Evolutionary conservation across 1,139 yeast genomes (phyloP).

Genomic region (Candida tetrigidarum): DNA sequence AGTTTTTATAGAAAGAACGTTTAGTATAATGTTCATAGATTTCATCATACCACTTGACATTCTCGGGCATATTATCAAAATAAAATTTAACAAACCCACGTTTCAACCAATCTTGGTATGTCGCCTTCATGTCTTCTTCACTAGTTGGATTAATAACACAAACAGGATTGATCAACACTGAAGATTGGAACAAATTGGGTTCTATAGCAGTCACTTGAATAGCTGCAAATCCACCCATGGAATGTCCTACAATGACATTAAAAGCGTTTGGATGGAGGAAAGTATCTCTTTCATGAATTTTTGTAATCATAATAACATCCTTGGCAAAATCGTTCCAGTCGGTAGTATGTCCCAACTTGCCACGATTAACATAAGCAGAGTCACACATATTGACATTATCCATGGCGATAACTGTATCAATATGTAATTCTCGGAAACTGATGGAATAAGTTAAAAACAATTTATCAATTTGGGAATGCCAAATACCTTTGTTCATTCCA

Average conservation of each 20-base stretch:
- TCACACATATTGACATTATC: slow-evolving; percentile 73
- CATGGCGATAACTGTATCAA: slow-evolving; percentile 46
- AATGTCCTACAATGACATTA: slow-evolving; percentile 65
- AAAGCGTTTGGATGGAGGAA: slow-evolving; percentile 35
- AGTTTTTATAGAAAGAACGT: slow-evolving; percentile 47
- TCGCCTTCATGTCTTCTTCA: slow-evolving; percentile 15
- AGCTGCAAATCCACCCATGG: slow-evolving; percentile 67
- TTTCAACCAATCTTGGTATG: slow-evolving; percentile 26
- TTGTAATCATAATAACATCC: slow-evolving; percentile 55
- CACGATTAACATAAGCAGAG: slow-evolving; percentile 56
- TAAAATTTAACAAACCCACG: slow-evolving; percentile 23
- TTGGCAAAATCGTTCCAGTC: slow-evolving; percentile 70
- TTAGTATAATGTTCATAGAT: slow-evolving; percentile 45
- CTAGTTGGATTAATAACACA: slow-evolving; percentile 23
- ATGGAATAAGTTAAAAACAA: slow-evolving; percentile 27
- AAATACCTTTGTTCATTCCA: slow-evolving; percentile 67
- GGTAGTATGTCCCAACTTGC: slow-evolving; percentile 53
- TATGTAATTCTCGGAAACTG: slow-evolving; percentile 25
- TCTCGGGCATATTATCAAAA: slow-evolving; percentile 16
- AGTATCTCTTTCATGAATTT: slow-evolving; percentile 32
- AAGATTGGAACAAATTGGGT: slow-evolving; percentile 59
- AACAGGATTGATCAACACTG: slow-evolving; percentile 67
- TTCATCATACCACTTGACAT: slow-evolving; percentile 33
- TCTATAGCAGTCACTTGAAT: slow-evolving; percentile 53
- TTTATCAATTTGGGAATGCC: slow-evolving; percentile 61